Conservation (phyloP, 345 rosid genomes). For the Populus pruinosa region DNA sequence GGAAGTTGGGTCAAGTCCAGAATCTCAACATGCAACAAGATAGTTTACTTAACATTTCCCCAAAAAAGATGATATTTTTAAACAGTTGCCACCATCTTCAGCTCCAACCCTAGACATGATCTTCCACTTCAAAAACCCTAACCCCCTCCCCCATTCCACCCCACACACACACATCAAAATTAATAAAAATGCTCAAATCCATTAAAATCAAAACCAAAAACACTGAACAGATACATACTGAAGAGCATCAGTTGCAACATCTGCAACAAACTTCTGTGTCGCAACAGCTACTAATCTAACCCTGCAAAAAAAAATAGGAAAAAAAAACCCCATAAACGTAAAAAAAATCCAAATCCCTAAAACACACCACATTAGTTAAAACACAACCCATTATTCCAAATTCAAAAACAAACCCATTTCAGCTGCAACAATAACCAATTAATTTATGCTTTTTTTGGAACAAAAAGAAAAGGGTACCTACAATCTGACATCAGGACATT, state of each 20-base stretch:
- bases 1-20: background rate
- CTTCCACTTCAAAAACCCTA: background rate
- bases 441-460: background rate
- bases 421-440: no score
- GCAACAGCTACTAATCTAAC: slow-evolving; percentile 90
- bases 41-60: background rate
- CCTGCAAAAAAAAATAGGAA: slow-evolving; percentile 37
- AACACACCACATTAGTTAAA: background rate
- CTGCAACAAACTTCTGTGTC: slow-evolving; percentile 91
- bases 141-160: no score
- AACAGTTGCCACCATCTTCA: background rate
- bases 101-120: background rate
- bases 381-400: background rate
- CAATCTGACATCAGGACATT: slow-evolving; percentile 93
- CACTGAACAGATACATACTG: slow-evolving; percentile 41
- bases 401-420: background rate
- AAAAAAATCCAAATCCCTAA: background rate
- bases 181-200: background rate
- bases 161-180: no score
- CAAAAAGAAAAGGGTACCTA: slow-evolving; percentile 45
- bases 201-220: background rate
- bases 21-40: background rate
- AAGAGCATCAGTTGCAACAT: slow-evolving; percentile 88
- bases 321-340: background rate
- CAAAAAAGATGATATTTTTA: background rate